Base-by-base conservation (phyloP, 2,329 filamentous ascomycete genomes). In the Chrysoporthe cubensis region DNA sequence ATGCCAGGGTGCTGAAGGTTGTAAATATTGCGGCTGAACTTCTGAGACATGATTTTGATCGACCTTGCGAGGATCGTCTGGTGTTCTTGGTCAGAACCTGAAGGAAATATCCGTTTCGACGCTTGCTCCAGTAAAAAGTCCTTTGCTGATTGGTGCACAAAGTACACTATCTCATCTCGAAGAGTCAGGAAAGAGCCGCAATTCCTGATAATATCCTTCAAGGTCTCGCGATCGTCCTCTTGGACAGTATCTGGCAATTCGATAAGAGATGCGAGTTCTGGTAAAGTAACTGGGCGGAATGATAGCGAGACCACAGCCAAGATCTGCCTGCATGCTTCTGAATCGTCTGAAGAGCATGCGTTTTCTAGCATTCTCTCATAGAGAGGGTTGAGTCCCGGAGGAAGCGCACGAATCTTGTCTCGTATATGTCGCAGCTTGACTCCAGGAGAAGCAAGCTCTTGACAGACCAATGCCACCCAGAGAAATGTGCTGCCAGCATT, bases 401-500 rank as follows among this genome's bases (percentile, higher is more conserved):
- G 80, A 48, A 81, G 77, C 44, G 40, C 44, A 8, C 70, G 54
- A 3, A 79, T 7, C 4, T 2, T 58, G 13, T 42, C 34, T 14
- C 40, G 14, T 1, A 66, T 56, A 9, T 74, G 61, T 62, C 70
- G 68, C 18, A 54, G 46, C 7, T 67, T 26, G 2, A 26, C 26
- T 26, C 26, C 26, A 26, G 26, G 26, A 26, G 16, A 4, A 40
- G 60, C 65, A 9, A 81, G 76, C 9, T 74, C 68, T 70, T 79
- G 66, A 66, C 74, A 80, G 11, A 80, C 79, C 54, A 82, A 75
- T 21, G 80, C 76, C 32, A 81, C 80, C 81, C 79, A 83, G 42
- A 84, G 78, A 64, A 82, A 82, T 0, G 80, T 83, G n/a, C 73
- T 76, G 37, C 78, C 68, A 11, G 79, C 77, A 32, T 82, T 78